These are phyloP conservation scores for Conidiobolus incongruus DNA, from an alignment of 371 early-diverging fungal species.

Conservation along the genomic window DNA sequence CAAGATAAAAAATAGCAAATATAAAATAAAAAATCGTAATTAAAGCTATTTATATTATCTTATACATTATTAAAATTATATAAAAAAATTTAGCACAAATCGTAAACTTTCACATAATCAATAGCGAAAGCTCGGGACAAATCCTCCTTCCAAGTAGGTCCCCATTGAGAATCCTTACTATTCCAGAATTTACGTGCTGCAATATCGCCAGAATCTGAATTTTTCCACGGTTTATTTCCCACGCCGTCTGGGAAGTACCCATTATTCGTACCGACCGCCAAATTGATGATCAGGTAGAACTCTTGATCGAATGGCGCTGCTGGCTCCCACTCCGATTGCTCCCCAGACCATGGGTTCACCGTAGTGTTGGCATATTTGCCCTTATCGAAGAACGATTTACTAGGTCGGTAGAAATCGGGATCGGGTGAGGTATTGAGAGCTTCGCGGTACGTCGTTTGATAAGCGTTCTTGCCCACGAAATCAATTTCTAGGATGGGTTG, in stretches of 20 bases:
- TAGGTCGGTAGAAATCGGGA: no score
- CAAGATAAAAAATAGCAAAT: no score
- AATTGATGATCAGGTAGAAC: constrained; percentile 34
- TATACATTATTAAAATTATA: no score
- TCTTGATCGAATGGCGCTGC: constrained; percentile 40
- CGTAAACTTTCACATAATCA: constrained; percentile 18
- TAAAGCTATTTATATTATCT: no score
- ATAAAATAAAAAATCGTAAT: no score
- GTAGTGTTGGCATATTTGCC: constrained; percentile 18
- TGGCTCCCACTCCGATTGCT: constrained; percentile 16
- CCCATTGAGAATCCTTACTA: constrained; percentile 20
- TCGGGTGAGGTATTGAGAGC: no score
- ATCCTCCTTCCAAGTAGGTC: constrained; percentile 24
- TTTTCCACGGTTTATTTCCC: constrained; percentile 14
- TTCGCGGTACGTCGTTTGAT: no score
- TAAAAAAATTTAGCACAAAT: background rate
- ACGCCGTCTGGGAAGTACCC: constrained; percentile 33
- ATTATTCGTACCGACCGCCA: constrained; percentile 39
- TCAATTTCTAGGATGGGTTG: constrained; percentile 19
- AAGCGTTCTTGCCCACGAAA: no score
- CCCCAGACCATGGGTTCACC: constrained; percentile 25
- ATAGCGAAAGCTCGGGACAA: constrained; percentile 24
- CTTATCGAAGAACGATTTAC: constrained; percentile 16
- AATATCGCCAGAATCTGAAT: constrained; percentile 7
- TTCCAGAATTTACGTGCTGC: constrained; percentile 25